These are phyloP conservation scores for Neophaeococcomyces mojaviensis DNA, from an alignment of 2,329 filamentous ascomycete genomes.

Conservation along the genomic window DNA sequence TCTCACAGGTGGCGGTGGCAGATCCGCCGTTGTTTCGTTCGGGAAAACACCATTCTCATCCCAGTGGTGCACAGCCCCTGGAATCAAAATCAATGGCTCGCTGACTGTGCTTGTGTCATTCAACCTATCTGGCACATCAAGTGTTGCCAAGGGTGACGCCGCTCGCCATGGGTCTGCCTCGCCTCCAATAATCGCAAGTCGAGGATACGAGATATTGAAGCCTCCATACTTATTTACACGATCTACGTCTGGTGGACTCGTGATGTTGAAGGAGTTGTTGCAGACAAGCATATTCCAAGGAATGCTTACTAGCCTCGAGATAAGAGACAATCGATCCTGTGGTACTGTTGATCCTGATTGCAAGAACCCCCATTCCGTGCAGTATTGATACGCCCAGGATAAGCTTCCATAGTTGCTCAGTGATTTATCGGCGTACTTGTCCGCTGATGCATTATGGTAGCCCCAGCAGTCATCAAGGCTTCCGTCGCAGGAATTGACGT, in stretches of 20 bases:
- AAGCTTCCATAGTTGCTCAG: conserved; percentile 36
- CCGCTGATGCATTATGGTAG: conserved; percentile 37
- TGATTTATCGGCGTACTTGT: conserved; percentile 39
- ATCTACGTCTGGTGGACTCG: conserved; percentile 52
- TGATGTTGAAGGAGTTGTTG: conserved; percentile 62
- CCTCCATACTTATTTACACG: conserved; percentile 71
- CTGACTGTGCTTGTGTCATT: conserved; percentile 45
- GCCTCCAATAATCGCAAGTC: conserved; percentile 71
- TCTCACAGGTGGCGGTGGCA: conserved; percentile 49
- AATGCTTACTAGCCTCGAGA: conserved; percentile 63
- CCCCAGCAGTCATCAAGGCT: conserved; percentile 48
- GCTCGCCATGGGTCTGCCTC: conserved; percentile 73
- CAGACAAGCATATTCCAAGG: conserved; percentile 58
- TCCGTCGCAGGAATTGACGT: conserved; percentile 32
- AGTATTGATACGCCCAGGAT: conserved; percentile 52
- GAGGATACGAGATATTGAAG: conserved; percentile 63
- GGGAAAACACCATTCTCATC: conserved; percentile 49
- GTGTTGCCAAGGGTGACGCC: conserved; percentile 62
- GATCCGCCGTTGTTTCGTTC: conserved; percentile 50
- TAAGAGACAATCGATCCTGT: conserved; percentile 53
- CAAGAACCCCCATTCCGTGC: conserved; percentile 66
- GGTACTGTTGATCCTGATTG: conserved; percentile 66
- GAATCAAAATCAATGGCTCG: conserved; percentile 67
- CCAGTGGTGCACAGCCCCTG: conserved; percentile 73
- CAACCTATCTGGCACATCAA: conserved; percentile 44